Conservation (phyloP, 2,329 filamentous ascomycete genomes). For the Aspergillus pseudoglaucus region DNA sequence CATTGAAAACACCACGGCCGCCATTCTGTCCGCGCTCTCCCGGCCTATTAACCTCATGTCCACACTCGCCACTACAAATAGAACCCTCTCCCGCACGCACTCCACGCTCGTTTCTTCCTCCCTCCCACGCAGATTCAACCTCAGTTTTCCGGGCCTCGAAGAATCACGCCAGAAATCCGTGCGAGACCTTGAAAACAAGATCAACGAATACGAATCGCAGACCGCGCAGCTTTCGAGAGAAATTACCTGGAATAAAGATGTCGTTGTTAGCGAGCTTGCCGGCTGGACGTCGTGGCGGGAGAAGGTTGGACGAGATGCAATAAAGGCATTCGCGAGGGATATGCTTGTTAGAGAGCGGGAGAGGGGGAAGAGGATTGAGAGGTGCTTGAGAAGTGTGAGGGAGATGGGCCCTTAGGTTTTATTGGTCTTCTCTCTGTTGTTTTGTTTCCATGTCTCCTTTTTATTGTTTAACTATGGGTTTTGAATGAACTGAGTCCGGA, state of each 20-base stretch:
- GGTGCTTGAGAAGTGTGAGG: conserved; percentile 63
- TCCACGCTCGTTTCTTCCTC: conserved; percentile 62
- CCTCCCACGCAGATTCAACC: conserved; percentile 40
- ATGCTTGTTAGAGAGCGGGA: conserved; percentile 77
- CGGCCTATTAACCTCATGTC: conserved; percentile 72
- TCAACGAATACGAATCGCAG: conserved; percentile 63
- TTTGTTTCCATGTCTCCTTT: conserved; percentile 1
- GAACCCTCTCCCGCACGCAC: conserved; percentile 70
- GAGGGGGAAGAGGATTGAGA: conserved; percentile 69
- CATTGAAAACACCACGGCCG: conserved; percentile 75
- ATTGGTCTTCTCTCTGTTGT: conserved; percentile 7
- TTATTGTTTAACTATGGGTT: conserved; percentile 3
- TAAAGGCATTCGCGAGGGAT: conserved; percentile 67
- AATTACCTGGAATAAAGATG: conserved; percentile 84
- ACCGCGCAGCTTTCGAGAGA: conserved; percentile 70
- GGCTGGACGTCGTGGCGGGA: conserved; percentile 91
- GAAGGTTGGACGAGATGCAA: conserved; percentile 64
- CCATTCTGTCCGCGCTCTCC: conserved; percentile 70
- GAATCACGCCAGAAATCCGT: conserved; percentile 77
- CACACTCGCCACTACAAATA: conserved; percentile 66
- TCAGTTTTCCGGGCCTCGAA: conserved; percentile 56
- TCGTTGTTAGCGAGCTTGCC: conserved; percentile 83
- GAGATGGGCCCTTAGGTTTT: conserved; percentile 18
- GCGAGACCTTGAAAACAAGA: conserved; percentile 77
- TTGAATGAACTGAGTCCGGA: neutral